Conservation (phyloP, 2,329 filamentous ascomycete species). For the Pezicula radicicola region DNA sequence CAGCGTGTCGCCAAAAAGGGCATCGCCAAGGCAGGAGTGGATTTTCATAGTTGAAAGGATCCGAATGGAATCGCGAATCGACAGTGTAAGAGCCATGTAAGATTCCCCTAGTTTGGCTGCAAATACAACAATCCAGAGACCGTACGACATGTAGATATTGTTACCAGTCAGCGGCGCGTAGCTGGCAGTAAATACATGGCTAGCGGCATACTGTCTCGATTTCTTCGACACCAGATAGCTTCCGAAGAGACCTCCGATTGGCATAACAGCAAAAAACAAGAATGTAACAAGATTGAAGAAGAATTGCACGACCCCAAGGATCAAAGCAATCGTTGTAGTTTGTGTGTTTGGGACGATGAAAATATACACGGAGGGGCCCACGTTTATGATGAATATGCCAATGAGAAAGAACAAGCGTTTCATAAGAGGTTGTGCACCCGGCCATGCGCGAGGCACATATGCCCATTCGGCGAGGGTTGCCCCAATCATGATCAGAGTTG, state of each 20-base stretch:
- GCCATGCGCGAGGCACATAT: conserved; percentile 92
- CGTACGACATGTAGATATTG: conserved; percentile 97
- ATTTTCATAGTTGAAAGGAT: conserved; percentile 85
- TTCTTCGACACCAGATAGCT: conserved; percentile 87
- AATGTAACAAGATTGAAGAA: conserved; percentile 82
- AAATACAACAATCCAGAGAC: conserved; percentile 87
- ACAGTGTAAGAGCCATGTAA: conserved; percentile 88
- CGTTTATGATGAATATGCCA: conserved; percentile 74
- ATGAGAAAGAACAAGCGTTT: conserved; percentile 86
- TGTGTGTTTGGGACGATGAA: conserved; percentile 57
- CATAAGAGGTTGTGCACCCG: conserved; percentile 92
- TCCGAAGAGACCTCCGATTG: conserved; percentile 88
- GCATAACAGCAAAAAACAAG: conserved; percentile 94
- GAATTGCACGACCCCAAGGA: conserved; percentile 89
- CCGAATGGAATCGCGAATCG: conserved; percentile 89
- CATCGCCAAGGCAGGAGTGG: conserved; percentile 74
- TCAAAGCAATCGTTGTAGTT: conserved; percentile 56
- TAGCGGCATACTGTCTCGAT: conserved; percentile 89
- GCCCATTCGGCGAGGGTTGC: conserved; percentile 90
- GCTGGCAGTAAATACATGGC: conserved; percentile 96
- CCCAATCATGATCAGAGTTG: conserved; percentile 78
- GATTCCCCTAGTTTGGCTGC: conserved; percentile 90
- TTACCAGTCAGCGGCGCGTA: conserved; percentile 85
- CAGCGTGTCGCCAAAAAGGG: conserved; percentile 57
- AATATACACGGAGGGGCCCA: conserved; percentile 83